Base-by-base conservation (phyloP, 495 filamentous ascomycete genomes). In the Penicillium roqueforti region DNA sequence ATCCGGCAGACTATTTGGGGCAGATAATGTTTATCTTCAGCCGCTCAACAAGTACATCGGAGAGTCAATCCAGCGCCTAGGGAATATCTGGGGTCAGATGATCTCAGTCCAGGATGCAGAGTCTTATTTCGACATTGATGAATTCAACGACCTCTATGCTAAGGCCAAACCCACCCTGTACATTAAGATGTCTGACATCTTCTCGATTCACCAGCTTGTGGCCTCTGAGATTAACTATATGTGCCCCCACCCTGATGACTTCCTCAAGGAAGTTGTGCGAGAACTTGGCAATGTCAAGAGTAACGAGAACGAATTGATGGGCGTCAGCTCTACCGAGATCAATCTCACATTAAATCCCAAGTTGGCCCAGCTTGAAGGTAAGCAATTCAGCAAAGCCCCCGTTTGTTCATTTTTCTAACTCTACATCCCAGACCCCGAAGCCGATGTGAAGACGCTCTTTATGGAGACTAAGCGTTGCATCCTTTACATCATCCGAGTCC, bases 381-480 rank as follows among this genome's bases (percentile, higher is more conserved):
- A 57, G 72, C 41, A 22, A 26, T n/a, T 1, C 14, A 10, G 26
- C 7, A 42, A 19, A 37, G 9, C 29, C 4, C 16, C 7, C 25
- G 14, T 13, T 20, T n/a, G 3, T 28, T 18, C 38, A 46, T 18
- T 13, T 31, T 1, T 31, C 56, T 65, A 34, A 66, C 47, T 25
- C 9, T 8, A 28, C 20, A 16, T 16, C 25, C 22, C 51, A 74
- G 93, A 97, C 65, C 92, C 95, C 9, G 91, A 97, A 59, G 91
- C 88, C 4, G 88, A 93, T 42, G 74, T 93, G 39, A 96, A 96
- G 66, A 81, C 91, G 3, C 74, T 99, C 9, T 95, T 97, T 64
- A 96, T 96, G 83, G 93, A 97, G 72, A 97, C 95, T 3, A 99
- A 99, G 68, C 82, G 93, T 54, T 96, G 93, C 68, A 86, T 99